These are phyloP conservation scores for Beauveria sp. DNA, from an alignment of 2,329 filamentous ascomycete genomes.

Conservation along the genomic window DNA sequence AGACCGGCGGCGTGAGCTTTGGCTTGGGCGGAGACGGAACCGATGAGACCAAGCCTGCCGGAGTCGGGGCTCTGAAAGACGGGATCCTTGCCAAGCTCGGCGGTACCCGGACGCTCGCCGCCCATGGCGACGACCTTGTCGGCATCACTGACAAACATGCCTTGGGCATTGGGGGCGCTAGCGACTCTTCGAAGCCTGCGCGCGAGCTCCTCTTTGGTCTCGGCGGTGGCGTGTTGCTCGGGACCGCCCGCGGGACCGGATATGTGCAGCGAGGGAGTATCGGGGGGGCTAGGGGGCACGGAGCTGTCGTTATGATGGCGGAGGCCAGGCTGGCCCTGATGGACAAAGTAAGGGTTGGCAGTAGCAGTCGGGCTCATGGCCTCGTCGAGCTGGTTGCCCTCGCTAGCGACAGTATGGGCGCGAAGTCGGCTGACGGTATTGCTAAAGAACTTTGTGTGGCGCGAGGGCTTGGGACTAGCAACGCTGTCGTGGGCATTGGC, in stretches of 20 bases:
- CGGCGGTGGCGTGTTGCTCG: conserved; percentile 61
- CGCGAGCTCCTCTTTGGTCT: conserved; percentile 88
- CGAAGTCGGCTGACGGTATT: conserved; percentile 79
- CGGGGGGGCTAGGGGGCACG: conserved; percentile 84
- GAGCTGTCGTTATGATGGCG: conserved; percentile 93
- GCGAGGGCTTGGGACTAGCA: conserved; percentile 52
- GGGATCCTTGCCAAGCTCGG: conserved; percentile 79
- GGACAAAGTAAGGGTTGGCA: conserved; percentile 94
- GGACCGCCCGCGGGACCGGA: conserved; percentile 58
- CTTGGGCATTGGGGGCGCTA: conserved; percentile 94
- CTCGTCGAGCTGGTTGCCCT: conserved; percentile 86
- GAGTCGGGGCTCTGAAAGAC: conserved; percentile 44
- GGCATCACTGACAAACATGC: conserved; percentile 58
- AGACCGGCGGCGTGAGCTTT: conserved; percentile 30
- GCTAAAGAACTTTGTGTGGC: conserved; percentile 83
- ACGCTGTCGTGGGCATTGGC: conserved; percentile 13
- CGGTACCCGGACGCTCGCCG: conserved; percentile 69
- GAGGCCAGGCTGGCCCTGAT: conserved; percentile 87
- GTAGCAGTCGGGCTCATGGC: conserved; percentile 83
- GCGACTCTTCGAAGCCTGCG: conserved; percentile 89
- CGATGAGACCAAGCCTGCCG: conserved; percentile 31
- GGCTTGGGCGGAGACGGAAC: conserved; percentile 22
- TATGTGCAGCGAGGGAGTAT: conserved; percentile 73
- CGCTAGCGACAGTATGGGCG: conserved; percentile 84
- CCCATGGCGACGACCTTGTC: conserved; percentile 30